Percentiles rank a stretch among this genome's conserved stretches.
Conservation (phyloP, 306 rosid genomes). For the Acmispon strigosus region DNA sequence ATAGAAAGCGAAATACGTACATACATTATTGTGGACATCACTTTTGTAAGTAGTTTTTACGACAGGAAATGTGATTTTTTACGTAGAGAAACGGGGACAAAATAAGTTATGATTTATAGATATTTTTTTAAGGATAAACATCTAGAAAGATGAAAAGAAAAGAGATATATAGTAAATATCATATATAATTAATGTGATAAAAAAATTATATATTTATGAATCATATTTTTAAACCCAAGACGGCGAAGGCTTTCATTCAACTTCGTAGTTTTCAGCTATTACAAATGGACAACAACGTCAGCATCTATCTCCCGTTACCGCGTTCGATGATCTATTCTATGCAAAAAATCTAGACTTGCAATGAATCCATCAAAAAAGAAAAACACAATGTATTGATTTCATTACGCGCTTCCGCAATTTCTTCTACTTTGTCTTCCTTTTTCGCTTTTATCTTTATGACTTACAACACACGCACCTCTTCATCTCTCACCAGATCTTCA, state of each 20-base stretch:
- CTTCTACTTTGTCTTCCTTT: neutral
- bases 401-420: slow-evolving; percentile 33
- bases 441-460: neutral
- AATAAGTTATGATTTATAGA: too few species aligned
- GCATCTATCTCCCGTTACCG: neutral
- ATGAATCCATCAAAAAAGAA: too few species aligned
- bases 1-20: too few species aligned
- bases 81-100: neutral
- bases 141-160: too few species aligned
- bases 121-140: too few species aligned
- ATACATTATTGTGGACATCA: too few species aligned
- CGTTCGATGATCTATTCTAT: neutral
- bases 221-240: too few species aligned
- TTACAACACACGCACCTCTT: neutral
- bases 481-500: slow-evolving; percentile 17
- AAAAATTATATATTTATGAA: too few species aligned
- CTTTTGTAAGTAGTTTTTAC: neutral
- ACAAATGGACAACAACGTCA: slow-evolving; percentile 9
- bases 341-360: too few species aligned
- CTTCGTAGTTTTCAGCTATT: neutral
- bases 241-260: too few species aligned
- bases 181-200: too few species aligned
- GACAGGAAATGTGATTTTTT: neutral
- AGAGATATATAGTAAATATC: too few species aligned
- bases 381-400: neutral